These are phyloP conservation scores for Sporothrix inflata DNA, from an alignment of 2,329 filamentous ascomycete species.

Conservation along the genomic window DNA sequence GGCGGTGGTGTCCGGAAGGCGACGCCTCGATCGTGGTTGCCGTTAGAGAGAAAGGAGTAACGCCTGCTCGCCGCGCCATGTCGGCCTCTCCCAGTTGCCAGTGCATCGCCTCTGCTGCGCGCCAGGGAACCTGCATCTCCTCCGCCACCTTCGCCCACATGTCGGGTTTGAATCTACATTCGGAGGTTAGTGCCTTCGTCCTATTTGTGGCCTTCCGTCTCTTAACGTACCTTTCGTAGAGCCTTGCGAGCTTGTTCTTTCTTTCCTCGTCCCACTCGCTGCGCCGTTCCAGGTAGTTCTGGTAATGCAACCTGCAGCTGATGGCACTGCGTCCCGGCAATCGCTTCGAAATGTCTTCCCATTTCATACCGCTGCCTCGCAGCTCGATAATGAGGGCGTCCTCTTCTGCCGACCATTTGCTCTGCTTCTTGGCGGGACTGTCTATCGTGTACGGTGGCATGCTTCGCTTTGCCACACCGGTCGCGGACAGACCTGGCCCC, in stretches of 20 bases:
- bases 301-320: slow-evolving; percentile 91
- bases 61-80: slow-evolving; percentile 90
- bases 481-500: slow-evolving; percentile 19
- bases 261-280: slow-evolving; percentile 97
- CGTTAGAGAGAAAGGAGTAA: slow-evolving; percentile 78
- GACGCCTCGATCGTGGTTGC: slow-evolving; percentile 50
- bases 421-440: slow-evolving; percentile 88
- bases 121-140: slow-evolving; percentile 93
- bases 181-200: not conserved
- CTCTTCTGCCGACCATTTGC: slow-evolving; percentile 94
- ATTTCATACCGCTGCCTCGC: slow-evolving; percentile 90
- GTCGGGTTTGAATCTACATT: slow-evolving; percentile 83
- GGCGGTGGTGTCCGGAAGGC: slow-evolving; percentile 37
- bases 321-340: slow-evolving; percentile 90
- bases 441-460: slow-evolving; percentile 60
- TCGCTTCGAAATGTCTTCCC: slow-evolving; percentile 95
- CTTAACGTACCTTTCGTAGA: slow-evolving; percentile 79
- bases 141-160: slow-evolving; percentile 98
- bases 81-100: slow-evolving; percentile 94
- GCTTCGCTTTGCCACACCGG: slow-evolving; percentile 49
- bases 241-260: slow-evolving; percentile 91
- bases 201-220: slow-evolving; percentile 11
- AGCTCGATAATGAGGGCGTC: slow-evolving; percentile 93
- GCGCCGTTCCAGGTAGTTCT: slow-evolving; percentile 92
- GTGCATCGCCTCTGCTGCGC: slow-evolving; percentile 96